A percentile compares a stretch with the other conserved stretches of the same genome.
These are phyloP conservation scores for Filobasidium wieringae DNA, from an alignment of 768 basidiomycete species.

Conservation along the genomic window DNA sequence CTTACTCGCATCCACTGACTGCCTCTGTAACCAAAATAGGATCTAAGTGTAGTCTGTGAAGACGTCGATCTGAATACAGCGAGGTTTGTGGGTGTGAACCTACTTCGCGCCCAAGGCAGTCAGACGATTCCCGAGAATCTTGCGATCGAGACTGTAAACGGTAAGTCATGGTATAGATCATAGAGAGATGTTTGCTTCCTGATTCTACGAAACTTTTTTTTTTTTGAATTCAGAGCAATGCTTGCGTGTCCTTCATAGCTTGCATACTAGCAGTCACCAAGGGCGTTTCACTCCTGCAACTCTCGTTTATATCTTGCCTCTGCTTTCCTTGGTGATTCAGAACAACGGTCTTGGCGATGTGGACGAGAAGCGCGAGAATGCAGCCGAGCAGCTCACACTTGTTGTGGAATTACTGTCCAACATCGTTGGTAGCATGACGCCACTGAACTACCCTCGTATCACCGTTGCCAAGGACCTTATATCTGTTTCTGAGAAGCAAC, in stretches of 20 bases:
- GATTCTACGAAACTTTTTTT: conserved; percentile 58
- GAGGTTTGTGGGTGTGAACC: conserved; percentile 69
- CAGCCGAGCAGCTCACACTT: conserved; percentile 68
- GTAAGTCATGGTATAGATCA: neutral
- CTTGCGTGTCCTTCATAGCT: conserved; percentile 70
- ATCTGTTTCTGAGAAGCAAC: conserved; percentile 61
- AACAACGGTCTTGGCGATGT: conserved; percentile 56
- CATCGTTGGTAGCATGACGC: conserved; percentile 55
- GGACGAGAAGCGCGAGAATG: conserved; percentile 55
- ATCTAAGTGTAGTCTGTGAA: conserved; percentile 59
- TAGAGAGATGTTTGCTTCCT: conserved; percentile 47
- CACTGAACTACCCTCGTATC: conserved; percentile 60
- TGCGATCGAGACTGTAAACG: neutral
- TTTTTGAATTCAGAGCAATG: no score
- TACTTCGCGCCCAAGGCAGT: conserved; percentile 53
- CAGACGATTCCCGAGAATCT: neutral
- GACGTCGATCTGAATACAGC: conserved; percentile 58
- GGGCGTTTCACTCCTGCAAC: conserved; percentile 72
- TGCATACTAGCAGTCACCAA: conserved; percentile 70
- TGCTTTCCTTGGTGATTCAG: conserved; percentile 57
- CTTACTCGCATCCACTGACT: no score
- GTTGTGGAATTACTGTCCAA: conserved; percentile 38
- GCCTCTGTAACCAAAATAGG: no score
- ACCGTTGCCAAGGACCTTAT: conserved; percentile 58
- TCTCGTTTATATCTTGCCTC: conserved; percentile 66